Percentiles rank a stretch among this genome's conserved stretches.
These are phyloP conservation scores for Chaetomium tenue DNA, from an alignment of 495 filamentous ascomycete genomes.

Conservation along the genomic window DNA sequence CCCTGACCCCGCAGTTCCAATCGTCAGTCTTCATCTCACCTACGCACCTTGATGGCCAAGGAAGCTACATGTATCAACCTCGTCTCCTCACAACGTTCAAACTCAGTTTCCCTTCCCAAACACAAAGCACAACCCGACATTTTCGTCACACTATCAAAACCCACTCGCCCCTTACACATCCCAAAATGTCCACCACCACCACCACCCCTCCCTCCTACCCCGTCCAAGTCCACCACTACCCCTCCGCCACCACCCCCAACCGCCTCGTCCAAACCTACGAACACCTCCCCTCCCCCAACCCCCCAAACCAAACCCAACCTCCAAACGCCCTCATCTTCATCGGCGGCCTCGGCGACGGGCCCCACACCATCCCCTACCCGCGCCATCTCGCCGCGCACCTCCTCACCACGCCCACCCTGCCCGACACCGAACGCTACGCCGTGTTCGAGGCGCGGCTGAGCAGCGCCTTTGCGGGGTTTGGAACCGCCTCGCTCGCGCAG, in stretches of 20 bases:
- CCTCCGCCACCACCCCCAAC: not conserved
- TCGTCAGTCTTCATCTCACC: not conserved
- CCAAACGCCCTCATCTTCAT: conserved; percentile 76
- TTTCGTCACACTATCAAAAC: not conserved
- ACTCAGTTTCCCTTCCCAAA: not conserved
- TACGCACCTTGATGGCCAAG: too few relatives aligned
- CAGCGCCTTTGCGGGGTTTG: conserved; percentile 69
- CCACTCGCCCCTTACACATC: not conserved
- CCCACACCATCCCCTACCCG: conserved; percentile 63
- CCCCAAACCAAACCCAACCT: conserved; percentile 26
- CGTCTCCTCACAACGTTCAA: not conserved
- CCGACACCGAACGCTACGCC: conserved; percentile 30
- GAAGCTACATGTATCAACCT: too few relatives aligned
- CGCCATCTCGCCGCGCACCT: conserved; percentile 64
- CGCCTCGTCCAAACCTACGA: conserved; percentile 18
- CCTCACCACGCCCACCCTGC: conserved; percentile 42
- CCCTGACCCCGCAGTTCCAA: not conserved
- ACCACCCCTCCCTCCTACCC: conserved; percentile 11
- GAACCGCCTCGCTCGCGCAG: conserved; percentile 60
- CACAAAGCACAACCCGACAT: not conserved
- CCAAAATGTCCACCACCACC: conserved; percentile 3
- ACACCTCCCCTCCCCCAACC: conserved; percentile 3
- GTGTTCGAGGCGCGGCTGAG: conserved; percentile 47
- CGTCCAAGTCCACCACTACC: conserved; percentile 20
- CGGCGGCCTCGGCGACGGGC: conserved; percentile 78